These are phyloP conservation scores for Phytophthora hybrid DNA, from an alignment of 352 stramenopile species.

Conservation along the genomic window DNA sequence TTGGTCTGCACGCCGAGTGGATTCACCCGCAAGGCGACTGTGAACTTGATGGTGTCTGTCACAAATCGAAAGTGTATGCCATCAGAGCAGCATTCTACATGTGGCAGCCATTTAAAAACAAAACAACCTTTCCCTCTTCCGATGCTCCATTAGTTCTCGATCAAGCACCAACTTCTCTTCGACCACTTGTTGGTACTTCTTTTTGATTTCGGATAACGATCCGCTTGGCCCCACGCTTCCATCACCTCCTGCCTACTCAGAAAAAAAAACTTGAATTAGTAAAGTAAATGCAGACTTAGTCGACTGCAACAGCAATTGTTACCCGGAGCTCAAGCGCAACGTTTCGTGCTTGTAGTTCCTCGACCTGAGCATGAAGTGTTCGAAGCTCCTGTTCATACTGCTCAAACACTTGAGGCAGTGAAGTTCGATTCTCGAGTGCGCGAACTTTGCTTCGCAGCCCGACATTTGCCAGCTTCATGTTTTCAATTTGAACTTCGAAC, in stretches of 20 bases:
- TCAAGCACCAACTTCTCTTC: slow-evolving; percentile 73
- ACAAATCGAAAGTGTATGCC: background rate
- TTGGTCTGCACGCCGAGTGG: slow-evolving; percentile 68
- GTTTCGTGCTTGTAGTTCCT: slow-evolving; percentile 68
- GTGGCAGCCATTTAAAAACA: background rate
- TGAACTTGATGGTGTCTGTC: slow-evolving; percentile 69
- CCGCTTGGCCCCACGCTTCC: slow-evolving; percentile 10
- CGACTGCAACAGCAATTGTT: background rate
- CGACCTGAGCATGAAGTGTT: slow-evolving; percentile 57
- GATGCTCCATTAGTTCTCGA: slow-evolving; percentile 58
- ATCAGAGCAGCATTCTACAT: background rate
- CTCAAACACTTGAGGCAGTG: slow-evolving; percentile 64
- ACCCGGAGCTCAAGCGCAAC: slow-evolving; percentile 74
- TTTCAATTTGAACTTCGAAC: slow-evolving; percentile 80
- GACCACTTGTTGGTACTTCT: slow-evolving; percentile 65
- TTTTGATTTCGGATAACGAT: slow-evolving; percentile 61
- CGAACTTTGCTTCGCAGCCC: slow-evolving; percentile 74
- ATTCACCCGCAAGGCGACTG: slow-evolving; percentile 70
- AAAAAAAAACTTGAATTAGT: background rate
- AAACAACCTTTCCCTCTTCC: slow-evolving; percentile 65
- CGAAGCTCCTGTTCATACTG: slow-evolving; percentile 79
- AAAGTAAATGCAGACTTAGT: no score
- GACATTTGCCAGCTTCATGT: slow-evolving; percentile 77
- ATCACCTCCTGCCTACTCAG: slow-evolving; percentile 18
- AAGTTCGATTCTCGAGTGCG: slow-evolving; percentile 59